phyloP scores from a whole-genome alignment of 208 protist genomes.

The Novymonas esmeraldas region DNA sequence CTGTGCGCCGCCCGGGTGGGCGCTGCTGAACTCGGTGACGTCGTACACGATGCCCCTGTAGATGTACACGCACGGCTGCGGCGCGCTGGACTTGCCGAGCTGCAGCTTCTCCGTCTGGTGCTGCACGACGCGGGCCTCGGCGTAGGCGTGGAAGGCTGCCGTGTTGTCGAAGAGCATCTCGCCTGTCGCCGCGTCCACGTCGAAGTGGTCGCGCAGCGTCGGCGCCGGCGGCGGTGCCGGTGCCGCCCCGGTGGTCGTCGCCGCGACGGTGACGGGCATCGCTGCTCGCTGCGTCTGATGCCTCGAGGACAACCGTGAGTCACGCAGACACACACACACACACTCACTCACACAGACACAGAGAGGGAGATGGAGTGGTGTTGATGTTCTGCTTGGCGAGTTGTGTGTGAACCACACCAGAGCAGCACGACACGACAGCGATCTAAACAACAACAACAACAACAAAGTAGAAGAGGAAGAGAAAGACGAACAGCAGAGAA shows the following conservation, averaged over 20 bases:
- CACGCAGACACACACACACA: slow-evolving; percentile 8
- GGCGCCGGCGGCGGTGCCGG: not conserved
- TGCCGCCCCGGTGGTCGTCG: not conserved
- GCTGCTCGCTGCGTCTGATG: no score
- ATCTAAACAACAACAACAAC: no score
- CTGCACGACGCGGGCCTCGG: slow-evolving; percentile 1
- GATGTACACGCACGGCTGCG: slow-evolving; percentile 37
- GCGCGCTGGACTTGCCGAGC: not conserved
- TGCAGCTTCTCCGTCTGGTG: slow-evolving; percentile 18
- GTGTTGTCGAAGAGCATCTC: slow-evolving; percentile 34
- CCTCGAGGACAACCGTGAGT: not conserved
- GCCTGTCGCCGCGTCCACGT: slow-evolving; percentile 24
- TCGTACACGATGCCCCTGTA: slow-evolving; percentile 80
- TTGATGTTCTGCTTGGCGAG: no score
- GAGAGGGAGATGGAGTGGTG: no score
- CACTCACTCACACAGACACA: no score
- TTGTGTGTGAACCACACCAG: no score
- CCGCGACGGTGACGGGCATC: slow-evolving; percentile 8
- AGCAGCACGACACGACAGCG: no score
- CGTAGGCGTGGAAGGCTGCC: slow-evolving; percentile 41
- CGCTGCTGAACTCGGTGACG: slow-evolving; percentile 70
- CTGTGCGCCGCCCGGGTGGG: slow-evolving; percentile 70
- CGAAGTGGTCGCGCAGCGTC: slow-evolving; percentile 15
- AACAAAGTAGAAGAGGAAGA: slow-evolving; percentile 5
- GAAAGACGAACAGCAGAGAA: not conserved